Evolutionary conservation across 768 basidiomycete species (phyloP), one percentile per base, ranked within the genome.

Genomic region (Amanita phalloides): DNA sequence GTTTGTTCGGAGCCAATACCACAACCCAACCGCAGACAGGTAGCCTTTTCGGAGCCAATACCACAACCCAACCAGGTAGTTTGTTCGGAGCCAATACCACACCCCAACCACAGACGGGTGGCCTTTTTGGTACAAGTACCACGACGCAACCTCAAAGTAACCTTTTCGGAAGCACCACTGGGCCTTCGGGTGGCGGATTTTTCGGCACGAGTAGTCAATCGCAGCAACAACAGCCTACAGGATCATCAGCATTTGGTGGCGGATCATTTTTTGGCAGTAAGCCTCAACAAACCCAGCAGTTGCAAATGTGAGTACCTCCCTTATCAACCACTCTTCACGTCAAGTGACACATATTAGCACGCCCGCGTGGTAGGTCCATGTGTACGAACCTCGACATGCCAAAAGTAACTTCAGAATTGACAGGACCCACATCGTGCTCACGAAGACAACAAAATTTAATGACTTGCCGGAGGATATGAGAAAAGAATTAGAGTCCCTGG

Each of bases 391-490:
- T 26, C 11, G 9, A 8, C 32, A 14, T 42, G 13, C 35, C 14
- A 14, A 21, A 37, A 39, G 20, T 49, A 45, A 30, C 28, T 10
- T 28, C 10, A 21, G 9, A 1, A 13, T 6, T 13, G 26, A 26
- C 48, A 30, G 46, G 14, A 49, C 21, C 37, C 47, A 38, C 35
- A 25, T 54, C 4, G 37, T 52, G 14, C 21, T 42, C 2, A 45
- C 44, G 4, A 78, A 74, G 61, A 66, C 72, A 0, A 87, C 86
- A 0, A 90, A 88, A 61, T 91, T 89, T 65, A 91, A 90, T 49
- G 89, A 91, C 61, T 66, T 90, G 3, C 81, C 86, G 1, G 87
- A 90, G 47, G 73, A 79, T 2, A 55, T 82, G 20, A 86, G 80
- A 65, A 79, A 67, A 55, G 70, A 66, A 3, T 70, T 91, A 14